Evolutionary conservation across 2,329 filamentous ascomycete genomes (phyloP).

Genomic region (Aspergillus sp.): DNA sequence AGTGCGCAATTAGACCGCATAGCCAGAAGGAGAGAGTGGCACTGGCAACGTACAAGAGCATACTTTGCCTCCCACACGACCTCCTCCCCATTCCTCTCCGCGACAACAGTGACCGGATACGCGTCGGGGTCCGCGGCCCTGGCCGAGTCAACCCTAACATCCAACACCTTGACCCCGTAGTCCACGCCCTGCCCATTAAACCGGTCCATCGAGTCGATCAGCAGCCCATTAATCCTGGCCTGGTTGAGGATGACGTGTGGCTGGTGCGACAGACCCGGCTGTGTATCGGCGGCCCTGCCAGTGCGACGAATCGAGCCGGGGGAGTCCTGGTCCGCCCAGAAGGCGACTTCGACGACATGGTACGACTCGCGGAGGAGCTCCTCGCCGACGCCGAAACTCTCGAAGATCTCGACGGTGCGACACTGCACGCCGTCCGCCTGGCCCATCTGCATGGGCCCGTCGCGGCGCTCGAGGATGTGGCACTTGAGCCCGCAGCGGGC

Average conservation of each 20-base stretch:
- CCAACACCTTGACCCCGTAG: slow-evolving; percentile 46
- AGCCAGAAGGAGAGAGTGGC: neutral
- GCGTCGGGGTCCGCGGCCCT: slow-evolving; percentile 27
- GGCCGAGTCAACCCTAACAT: slow-evolving; percentile 42
- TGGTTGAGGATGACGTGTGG: slow-evolving; percentile 52
- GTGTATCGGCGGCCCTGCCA: slow-evolving; percentile 45
- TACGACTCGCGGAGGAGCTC: slow-evolving; percentile 48
- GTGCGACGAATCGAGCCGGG: slow-evolving; percentile 37
- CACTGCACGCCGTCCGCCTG: slow-evolving; percentile 57
- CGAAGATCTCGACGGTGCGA: slow-evolving; percentile 53
- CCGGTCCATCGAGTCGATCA: slow-evolving; percentile 44
- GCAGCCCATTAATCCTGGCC: slow-evolving; percentile 45
- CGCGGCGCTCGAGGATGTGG: slow-evolving; percentile 49
- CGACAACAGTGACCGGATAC: slow-evolving; percentile 38
- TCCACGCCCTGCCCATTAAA: slow-evolving; percentile 39
- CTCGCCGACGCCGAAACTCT: slow-evolving; percentile 49
- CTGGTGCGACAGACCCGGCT: slow-evolving; percentile 44
- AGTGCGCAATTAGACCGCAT: neutral
- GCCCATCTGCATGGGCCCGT: slow-evolving; percentile 47
- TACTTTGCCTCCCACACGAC: slow-evolving; percentile 42
- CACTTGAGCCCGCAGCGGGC: slow-evolving; percentile 47
- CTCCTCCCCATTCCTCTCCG: slow-evolving; percentile 32
- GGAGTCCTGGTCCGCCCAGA: slow-evolving; percentile 40
- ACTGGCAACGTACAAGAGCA: slow-evolving; percentile 35
- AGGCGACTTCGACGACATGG: slow-evolving; percentile 49